These are phyloP conservation scores for Tolypocladium endophyticum DNA, from an alignment of 2,329 filamentous ascomycete genomes.

Conservation along the genomic window DNA sequence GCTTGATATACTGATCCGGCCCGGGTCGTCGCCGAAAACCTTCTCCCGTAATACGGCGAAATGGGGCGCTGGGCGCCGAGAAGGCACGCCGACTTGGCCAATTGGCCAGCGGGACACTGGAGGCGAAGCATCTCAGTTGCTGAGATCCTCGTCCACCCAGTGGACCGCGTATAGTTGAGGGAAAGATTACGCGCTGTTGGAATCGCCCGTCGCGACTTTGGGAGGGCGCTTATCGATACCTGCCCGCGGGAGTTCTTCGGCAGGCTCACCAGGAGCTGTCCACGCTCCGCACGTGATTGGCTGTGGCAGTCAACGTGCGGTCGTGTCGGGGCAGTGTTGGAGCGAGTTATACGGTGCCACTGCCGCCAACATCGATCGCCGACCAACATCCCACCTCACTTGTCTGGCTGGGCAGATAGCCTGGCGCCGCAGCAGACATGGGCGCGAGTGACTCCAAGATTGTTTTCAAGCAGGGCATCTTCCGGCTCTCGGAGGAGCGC, in stretches of 20 bases:
- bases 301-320: not conserved
- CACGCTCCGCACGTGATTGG: constrained; percentile 7
- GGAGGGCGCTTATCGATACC: constrained; percentile 5
- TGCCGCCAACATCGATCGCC: not conserved
- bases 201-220: not conserved
- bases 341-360: not conserved
- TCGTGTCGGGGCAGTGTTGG: not conserved
- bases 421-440: constrained; percentile 44
- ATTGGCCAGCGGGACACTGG: constrained; percentile 7
- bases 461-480: constrained; percentile 97
- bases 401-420: constrained; percentile 5
- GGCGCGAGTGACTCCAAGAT: constrained; percentile 98
- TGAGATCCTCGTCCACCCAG: not conserved
- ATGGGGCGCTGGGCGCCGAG: not conserved
- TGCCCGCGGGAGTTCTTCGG: constrained; percentile 2
- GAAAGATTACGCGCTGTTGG: not conserved
- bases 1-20: not conserved
- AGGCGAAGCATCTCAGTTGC: constrained; percentile 18
- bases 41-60: not conserved
- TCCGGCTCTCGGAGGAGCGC: constrained; percentile 84
- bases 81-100: constrained; percentile 3
- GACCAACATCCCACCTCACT: constrained; percentile 6
- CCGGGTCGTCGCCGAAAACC: not conserved
- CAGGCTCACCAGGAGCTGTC: too few species aligned
- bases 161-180: not conserved